Evolutionary conservation across 1,139 yeast species (phyloP).

Genomic region (Zygosaccharomyces sapae): DNA sequence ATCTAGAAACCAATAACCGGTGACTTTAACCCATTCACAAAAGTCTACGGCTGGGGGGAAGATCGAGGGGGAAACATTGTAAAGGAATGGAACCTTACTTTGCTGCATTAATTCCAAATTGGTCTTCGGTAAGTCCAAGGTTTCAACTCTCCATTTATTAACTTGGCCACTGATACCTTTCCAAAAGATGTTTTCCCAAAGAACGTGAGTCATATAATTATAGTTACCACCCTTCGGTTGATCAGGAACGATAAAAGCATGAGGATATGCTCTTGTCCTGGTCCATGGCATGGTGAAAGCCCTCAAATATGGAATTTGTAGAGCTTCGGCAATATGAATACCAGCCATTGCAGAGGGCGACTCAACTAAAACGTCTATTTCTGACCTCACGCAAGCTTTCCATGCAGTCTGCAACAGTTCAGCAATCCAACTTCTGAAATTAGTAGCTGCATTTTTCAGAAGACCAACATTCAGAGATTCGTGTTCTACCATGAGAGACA

Average conservation of each 20-base stretch:
- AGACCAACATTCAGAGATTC: slow-evolving; percentile 83
- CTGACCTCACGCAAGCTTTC: slow-evolving; percentile 67
- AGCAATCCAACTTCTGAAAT: slow-evolving; percentile 75
- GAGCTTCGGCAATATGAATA: slow-evolving; percentile 87
- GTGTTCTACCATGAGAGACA: slow-evolving; percentile 89
- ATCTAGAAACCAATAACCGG: slow-evolving; percentile 93
- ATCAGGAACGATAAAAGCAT: slow-evolving; percentile 92
- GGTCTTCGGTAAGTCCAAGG: slow-evolving; percentile 63
- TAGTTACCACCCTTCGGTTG: slow-evolving; percentile 90
- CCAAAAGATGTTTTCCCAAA: slow-evolving; percentile 93
- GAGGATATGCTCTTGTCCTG: slow-evolving; percentile 89
- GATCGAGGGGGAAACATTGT: slow-evolving; percentile 81
- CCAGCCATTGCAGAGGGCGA: slow-evolving; percentile 97
- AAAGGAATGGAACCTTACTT: slow-evolving; percentile 77
- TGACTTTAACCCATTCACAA: slow-evolving; percentile 89
- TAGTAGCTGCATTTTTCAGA: slow-evolving; percentile 73
- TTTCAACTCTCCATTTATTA: slow-evolving; percentile 77
- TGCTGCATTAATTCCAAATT: slow-evolving; percentile 68
- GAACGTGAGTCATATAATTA: slow-evolving; percentile 84
- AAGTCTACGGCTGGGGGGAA: slow-evolving; percentile 92
- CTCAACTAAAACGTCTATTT: slow-evolving; percentile 78
- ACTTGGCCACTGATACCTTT: slow-evolving; percentile 87
- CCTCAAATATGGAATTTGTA: slow-evolving; percentile 82
- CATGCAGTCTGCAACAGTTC: slow-evolving; percentile 69
- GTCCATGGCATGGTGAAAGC: slow-evolving; percentile 99